Percentiles rank a stretch among this genome's conserved stretches.
phyloP scores from a whole-genome alignment of 495 filamentous ascomycete species.

The Podospora conica region DNA sequence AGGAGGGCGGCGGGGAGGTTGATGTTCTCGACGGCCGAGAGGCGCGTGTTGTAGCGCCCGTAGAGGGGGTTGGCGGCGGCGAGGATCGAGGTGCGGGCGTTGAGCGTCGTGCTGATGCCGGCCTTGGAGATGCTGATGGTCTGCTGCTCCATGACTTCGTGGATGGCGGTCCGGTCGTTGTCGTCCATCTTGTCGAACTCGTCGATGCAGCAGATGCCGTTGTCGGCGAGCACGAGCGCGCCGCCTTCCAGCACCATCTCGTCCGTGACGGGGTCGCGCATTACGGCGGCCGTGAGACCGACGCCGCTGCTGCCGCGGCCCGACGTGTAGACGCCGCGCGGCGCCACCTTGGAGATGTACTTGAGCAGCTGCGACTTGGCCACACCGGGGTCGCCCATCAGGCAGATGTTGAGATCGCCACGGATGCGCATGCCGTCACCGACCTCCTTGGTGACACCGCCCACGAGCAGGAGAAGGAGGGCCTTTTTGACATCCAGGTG shows the following conservation, averaged over 20 bases:
- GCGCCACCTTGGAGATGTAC: slow-evolving; percentile 97
- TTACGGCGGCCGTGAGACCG: slow-evolving; percentile 94
- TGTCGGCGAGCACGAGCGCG: slow-evolving; percentile 91
- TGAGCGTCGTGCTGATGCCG: slow-evolving; percentile 91
- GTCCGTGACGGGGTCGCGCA: slow-evolving; percentile 97
- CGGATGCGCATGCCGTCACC: slow-evolving; percentile 97
- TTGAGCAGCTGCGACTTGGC: slow-evolving; percentile 97
- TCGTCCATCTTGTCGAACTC: slow-evolving; percentile 99
- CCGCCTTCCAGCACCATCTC: slow-evolving; percentile 98
- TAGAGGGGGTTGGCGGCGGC: slow-evolving; percentile 97
- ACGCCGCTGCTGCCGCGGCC: slow-evolving; percentile 94
- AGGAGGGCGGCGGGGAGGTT: slow-evolving; percentile 93
- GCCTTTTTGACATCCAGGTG: slow-evolving; percentile 98
- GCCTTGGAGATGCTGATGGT: slow-evolving; percentile 99
- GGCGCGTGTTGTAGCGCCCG: slow-evolving; percentile 92
- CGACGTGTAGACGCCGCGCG: slow-evolving; percentile 94
- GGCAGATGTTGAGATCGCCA: slow-evolving; percentile 96
- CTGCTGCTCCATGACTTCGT: slow-evolving; percentile 99
- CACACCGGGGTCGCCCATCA: slow-evolving; percentile 99
- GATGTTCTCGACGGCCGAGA: slow-evolving; percentile 97
- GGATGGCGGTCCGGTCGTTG: slow-evolving; percentile 89
- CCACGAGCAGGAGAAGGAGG: slow-evolving; percentile 85
- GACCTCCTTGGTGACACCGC: slow-evolving; percentile 94
- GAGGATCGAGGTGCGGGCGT: slow-evolving; percentile 94
- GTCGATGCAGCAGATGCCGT: slow-evolving; percentile 99